Evolutionary conservation across 768 basidiomycete genomes (phyloP).

Genomic region (Lactifluus echinatus): DNA sequence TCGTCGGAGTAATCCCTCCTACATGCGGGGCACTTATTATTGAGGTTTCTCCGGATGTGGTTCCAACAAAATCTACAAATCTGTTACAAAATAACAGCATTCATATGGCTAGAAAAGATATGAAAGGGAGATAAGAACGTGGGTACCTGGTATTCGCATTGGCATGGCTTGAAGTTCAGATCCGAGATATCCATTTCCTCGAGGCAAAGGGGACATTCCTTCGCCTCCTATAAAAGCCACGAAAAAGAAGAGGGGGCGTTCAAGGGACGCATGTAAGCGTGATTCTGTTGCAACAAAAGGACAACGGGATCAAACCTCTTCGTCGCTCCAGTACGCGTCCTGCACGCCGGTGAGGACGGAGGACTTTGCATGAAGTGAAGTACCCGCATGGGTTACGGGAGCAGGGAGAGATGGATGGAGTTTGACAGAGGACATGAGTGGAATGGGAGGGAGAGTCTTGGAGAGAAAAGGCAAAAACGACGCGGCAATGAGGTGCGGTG

Average conservation of each 20-base stretch:
- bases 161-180: slow-evolving; percentile 98
- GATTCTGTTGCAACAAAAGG: slow-evolving; percentile 23
- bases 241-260: neutral
- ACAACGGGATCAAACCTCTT: slow-evolving; percentile 53
- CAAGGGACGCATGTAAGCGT: neutral
- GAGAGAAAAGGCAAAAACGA: slow-evolving; percentile 4
- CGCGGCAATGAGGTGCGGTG: slow-evolving; percentile 21
- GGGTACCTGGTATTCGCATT: slow-evolving; percentile 92
- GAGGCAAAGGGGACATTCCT: slow-evolving; percentile 95
- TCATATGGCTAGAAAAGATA: slow-evolving; percentile 11
- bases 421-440: slow-evolving; percentile 44
- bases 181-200: slow-evolving; percentile 99
- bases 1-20: slow-evolving; percentile 89
- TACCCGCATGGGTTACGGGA: slow-evolving; percentile 61
- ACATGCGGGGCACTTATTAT: slow-evolving; percentile 95
- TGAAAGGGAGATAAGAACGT: neutral
- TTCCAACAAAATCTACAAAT: slow-evolving; percentile 99
- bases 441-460: neutral
- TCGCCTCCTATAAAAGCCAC: slow-evolving; percentile 66
- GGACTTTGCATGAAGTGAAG: slow-evolving; percentile 71
- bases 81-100: slow-evolving; percentile 33
- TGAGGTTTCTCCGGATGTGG: slow-evolving; percentile 93
- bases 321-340: slow-evolving; percentile 96
- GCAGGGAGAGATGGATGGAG: slow-evolving; percentile 61
- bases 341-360: slow-evolving; percentile 84